Percentiles rank a stretch among this genome's conserved stretches.
These are phyloP conservation scores for Apostasia shenzhenica DNA, from an alignment of 106 monocot species.

Conservation along the genomic window DNA sequence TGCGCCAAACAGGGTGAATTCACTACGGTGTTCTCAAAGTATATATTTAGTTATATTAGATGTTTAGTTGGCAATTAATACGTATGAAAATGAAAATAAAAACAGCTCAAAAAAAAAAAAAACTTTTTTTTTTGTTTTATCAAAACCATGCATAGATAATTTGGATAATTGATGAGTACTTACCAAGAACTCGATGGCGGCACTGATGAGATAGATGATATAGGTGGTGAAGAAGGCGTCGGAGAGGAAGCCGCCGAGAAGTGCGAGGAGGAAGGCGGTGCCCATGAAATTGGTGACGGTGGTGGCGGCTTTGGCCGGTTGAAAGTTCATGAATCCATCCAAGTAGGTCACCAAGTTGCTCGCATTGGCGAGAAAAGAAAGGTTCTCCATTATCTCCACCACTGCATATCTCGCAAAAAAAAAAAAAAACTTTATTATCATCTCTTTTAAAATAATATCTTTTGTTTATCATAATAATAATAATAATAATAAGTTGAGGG, in stretches of 20 bases:
- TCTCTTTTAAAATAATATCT: background rate
- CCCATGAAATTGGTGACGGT: constrained; percentile 95
- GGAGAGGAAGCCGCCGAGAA: constrained; percentile 82
- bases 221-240: constrained; percentile 73
- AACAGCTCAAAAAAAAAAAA: no score
- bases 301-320: constrained; percentile 48
- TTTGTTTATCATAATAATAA: background rate
- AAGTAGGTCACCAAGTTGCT: constrained; percentile 82
- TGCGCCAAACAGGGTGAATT: no score
- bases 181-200: constrained; percentile 62
- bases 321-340: constrained; percentile 55
- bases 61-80: no score
- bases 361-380: constrained; percentile 76
- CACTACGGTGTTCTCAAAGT: no score
- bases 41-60: no score
- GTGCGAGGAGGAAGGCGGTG: constrained; percentile 78
- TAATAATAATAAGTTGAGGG: background rate
- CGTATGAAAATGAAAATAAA: no score
- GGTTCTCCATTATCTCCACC: constrained; percentile 82
- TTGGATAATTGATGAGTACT: background rate
- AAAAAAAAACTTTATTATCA: background rate
- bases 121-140: no score
- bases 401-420: constrained; percentile 16
- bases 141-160: no score
- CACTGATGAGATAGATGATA: constrained; percentile 52